Percentiles rank a stretch among this genome's conserved stretches.
These are phyloP conservation scores for Gelatoporia subvermispora DNA, from an alignment of 768 basidiomycete genomes.

Conservation along the genomic window DNA sequence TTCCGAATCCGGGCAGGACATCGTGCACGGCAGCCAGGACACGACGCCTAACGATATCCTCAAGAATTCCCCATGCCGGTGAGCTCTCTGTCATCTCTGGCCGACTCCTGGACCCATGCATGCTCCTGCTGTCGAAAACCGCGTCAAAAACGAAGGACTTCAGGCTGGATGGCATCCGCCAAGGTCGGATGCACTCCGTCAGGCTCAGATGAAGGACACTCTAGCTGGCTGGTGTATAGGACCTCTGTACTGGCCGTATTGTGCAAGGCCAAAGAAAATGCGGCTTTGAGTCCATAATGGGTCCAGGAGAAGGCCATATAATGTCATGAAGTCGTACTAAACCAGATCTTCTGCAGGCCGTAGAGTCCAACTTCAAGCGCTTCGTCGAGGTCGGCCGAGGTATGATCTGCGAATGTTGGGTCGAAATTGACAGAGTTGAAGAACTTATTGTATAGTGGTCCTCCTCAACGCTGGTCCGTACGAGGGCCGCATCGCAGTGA, in stretches of 20 bases:
- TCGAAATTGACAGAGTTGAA: background rate
- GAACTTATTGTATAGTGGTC: slow-evolving; percentile 54
- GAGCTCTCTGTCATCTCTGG: slow-evolving; percentile 14
- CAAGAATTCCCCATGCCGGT: slow-evolving; percentile 21
- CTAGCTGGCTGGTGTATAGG: background rate
- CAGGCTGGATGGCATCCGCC: slow-evolving; percentile 14
- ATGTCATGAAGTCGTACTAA: background rate
- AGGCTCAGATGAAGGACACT: slow-evolving; percentile 1
- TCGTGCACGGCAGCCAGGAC: slow-evolving; percentile 3
- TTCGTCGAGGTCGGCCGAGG: slow-evolving; percentile 98
- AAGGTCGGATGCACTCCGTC: slow-evolving; percentile 17
- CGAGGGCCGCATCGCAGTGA: slow-evolving; percentile 87
- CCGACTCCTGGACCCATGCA: slow-evolving; percentile 3
- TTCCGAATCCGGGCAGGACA: background rate
- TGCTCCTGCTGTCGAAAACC: slow-evolving; percentile 2
- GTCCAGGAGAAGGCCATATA: background rate
- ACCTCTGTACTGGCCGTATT: too few species aligned
- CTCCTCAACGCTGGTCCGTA: slow-evolving; percentile 87
- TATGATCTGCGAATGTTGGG: slow-evolving; percentile 28
- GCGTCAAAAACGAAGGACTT: slow-evolving; percentile 5
- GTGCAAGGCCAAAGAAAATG: background rate
- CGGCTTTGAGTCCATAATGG: background rate
- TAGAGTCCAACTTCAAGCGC: slow-evolving; percentile 82
- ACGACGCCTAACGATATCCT: slow-evolving; percentile 8
- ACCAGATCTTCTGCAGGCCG: slow-evolving; percentile 2